These are phyloP conservation scores for Podaxis sp. DNA, from an alignment of 768 basidiomycete species.

Conservation along the genomic window DNA sequence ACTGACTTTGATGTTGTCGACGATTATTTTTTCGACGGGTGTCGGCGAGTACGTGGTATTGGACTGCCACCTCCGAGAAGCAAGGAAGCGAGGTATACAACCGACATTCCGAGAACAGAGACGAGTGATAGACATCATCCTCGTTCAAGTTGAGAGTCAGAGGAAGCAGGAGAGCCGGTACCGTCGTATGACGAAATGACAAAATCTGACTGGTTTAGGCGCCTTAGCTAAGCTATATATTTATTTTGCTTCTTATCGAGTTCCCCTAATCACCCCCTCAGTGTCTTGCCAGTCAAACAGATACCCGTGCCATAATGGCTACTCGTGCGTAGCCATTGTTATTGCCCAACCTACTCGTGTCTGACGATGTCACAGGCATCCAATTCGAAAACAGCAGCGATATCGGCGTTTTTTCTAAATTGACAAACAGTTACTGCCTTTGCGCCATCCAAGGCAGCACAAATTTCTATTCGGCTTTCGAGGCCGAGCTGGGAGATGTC, in stretches of 20 bases:
- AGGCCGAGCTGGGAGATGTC: conserved; percentile 84
- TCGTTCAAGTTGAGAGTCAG: neutral
- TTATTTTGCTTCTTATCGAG: conserved; percentile 5
- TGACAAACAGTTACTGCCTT: conserved; percentile 98
- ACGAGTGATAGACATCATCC: conserved; percentile 9
- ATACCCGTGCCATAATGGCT: conserved; percentile 36
- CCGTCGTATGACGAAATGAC: conserved; percentile 19
- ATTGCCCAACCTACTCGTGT: conserved; percentile 13
- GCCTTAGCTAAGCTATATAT: conserved; percentile 14
- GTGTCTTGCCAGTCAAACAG: conserved; percentile 1
- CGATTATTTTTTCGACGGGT: conserved; percentile 62
- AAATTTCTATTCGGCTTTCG: conserved; percentile 98
- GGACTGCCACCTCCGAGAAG: conserved; percentile 10
- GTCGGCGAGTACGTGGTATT: conserved; percentile 26
- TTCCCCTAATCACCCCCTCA: conserved; percentile 1
- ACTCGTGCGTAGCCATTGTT: conserved; percentile 38
- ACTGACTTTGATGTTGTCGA: conserved; percentile 71
- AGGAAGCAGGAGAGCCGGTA: neutral
- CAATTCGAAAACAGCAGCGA: conserved; percentile 96
- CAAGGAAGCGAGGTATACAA: conserved; percentile 11
- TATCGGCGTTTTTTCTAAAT: conserved; percentile 94
- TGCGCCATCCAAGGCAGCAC: conserved; percentile 91
- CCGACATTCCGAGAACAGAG: conserved; percentile 12
- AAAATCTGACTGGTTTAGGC: conserved; percentile 22
- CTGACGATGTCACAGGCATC: conserved; percentile 53